Conservation (phyloP, 2,329 filamentous ascomycete genomes). For the Didymella pomorum region DNA sequence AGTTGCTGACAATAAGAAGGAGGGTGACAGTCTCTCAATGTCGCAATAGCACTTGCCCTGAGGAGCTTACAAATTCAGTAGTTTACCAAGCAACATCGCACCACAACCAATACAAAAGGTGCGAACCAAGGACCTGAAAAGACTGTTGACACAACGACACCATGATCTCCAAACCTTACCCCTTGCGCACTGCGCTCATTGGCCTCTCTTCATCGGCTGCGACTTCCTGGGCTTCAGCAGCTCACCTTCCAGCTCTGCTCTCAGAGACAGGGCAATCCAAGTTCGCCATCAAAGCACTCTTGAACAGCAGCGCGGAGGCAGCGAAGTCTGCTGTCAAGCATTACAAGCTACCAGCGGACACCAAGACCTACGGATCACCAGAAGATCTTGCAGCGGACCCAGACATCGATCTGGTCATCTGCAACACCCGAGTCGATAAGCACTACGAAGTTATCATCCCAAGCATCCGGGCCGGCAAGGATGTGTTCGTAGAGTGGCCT, state of each 20-base stretch:
- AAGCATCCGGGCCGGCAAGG: constrained; percentile 62
- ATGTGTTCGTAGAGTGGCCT: constrained; percentile 63
- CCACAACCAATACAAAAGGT: not conserved
- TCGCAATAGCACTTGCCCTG: not conserved
- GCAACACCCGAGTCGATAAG: constrained; percentile 62
- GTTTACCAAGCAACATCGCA: constrained; percentile 10
- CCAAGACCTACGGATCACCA: constrained; percentile 56
- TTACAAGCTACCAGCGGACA: constrained; percentile 48
- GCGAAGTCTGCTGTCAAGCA: constrained; percentile 52
- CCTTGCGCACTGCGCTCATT: constrained; percentile 51
- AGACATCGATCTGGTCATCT: constrained; percentile 57
- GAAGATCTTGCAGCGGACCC: constrained; percentile 53
- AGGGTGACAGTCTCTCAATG: not conserved
- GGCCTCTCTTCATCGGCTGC: constrained; percentile 64
- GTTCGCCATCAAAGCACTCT: constrained; percentile 58
- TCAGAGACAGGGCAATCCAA: constrained; percentile 43
- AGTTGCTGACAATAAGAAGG: constrained; percentile 4
- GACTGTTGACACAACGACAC: not conserved
- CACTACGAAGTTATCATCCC: constrained; percentile 59
- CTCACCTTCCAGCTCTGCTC: constrained; percentile 68
- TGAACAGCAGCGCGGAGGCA: constrained; percentile 54
- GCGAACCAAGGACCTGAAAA: not conserved
- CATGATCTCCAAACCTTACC: constrained; percentile 1
- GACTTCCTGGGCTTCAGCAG: constrained; percentile 63
- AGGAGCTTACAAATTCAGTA: constrained; percentile 13